Evolutionary conservation across 2,329 filamentous ascomycete genomes (phyloP).

Genomic region (Aspergillus quadrilineatus): DNA sequence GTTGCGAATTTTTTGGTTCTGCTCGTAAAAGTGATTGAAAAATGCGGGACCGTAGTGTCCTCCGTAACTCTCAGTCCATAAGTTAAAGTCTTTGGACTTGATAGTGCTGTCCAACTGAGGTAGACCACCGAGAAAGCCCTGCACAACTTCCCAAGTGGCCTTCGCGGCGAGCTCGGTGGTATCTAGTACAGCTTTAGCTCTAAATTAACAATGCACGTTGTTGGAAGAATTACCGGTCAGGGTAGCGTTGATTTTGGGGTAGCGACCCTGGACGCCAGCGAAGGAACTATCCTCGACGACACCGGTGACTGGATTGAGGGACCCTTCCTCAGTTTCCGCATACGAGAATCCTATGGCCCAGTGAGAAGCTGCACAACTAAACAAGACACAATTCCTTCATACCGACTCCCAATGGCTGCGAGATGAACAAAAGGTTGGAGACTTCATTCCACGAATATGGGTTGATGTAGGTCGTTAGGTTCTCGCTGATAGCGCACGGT

Average conservation of each 20-base stretch:
- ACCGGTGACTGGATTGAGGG: constrained; percentile 45
- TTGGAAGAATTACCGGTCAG: constrained; percentile 35
- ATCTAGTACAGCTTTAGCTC: constrained; percentile 30
- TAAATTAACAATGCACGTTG: neutral
- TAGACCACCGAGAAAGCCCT: constrained; percentile 54
- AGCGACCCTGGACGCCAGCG: constrained; percentile 48
- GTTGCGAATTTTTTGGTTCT: constrained; percentile 56
- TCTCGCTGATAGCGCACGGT: constrained; percentile 46
- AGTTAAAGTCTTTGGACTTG: constrained; percentile 55
- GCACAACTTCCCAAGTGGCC: constrained; percentile 56
- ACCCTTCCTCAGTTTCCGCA: constrained; percentile 38
- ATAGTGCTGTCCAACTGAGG: constrained; percentile 51
- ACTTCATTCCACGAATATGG: constrained; percentile 61
- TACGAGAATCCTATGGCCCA: constrained; percentile 34
- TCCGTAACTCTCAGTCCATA: constrained; percentile 59
- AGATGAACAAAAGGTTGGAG: constrained; percentile 62
- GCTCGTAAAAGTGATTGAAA: constrained; percentile 58
- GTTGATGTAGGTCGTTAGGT: constrained; percentile 51
- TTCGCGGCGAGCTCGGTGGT: constrained; percentile 58
- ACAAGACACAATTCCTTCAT: constrained; percentile 7
- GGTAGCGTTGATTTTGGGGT: constrained; percentile 51
- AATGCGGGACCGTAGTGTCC: constrained; percentile 57
- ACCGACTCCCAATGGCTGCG: constrained; percentile 61
- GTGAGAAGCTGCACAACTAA: neutral
- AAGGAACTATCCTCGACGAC: constrained; percentile 46